Evolutionary conservation across 2,329 filamentous ascomycete genomes (phyloP).

Genomic region (Iodosphaeria phyllophila): DNA sequence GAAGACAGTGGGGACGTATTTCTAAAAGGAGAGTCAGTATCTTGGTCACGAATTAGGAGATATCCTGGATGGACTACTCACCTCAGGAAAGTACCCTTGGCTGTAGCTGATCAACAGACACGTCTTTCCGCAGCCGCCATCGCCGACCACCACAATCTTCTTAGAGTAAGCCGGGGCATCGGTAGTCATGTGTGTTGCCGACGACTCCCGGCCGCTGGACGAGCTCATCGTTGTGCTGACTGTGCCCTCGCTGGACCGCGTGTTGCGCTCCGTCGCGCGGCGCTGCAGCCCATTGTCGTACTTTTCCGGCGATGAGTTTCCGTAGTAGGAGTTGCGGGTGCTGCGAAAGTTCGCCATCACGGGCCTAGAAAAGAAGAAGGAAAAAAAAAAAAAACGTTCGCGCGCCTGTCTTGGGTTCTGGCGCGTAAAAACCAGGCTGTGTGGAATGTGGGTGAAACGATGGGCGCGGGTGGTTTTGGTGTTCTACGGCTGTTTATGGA

Average conservation of each 20-base stretch:
- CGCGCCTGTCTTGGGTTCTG: too few relatives aligned
- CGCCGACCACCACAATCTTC: slow-evolving; percentile 97
- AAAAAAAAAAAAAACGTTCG: too few relatives aligned
- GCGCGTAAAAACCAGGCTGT: too few relatives aligned
- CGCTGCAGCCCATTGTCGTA: slow-evolving; percentile 20
- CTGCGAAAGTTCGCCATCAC: slow-evolving; percentile 32
- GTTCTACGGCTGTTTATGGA: too few relatives aligned
- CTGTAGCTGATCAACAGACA: slow-evolving; percentile 97
- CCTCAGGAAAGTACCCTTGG: slow-evolving; percentile 97
- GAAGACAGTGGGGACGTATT: slow-evolving; percentile 99
- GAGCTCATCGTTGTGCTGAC: slow-evolving; percentile 70
- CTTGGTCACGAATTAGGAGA: slow-evolving; percentile 2
- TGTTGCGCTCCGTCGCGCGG: slow-evolving; percentile 24
- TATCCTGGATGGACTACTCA: slow-evolving; percentile 21
- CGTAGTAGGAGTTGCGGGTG: slow-evolving; percentile 36
- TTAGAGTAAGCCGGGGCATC: slow-evolving; percentile 90
- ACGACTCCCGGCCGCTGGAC: slow-evolving; percentile 57
- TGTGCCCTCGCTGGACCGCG: slow-evolving; percentile 71
- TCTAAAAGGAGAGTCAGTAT: slow-evolving; percentile 38
- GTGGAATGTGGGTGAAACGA: too few relatives aligned
- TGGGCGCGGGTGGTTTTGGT: too few relatives aligned
- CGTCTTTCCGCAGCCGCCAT: slow-evolving; percentile 96
- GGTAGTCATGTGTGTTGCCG: slow-evolving; percentile 70
- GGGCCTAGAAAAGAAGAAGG: too few relatives aligned
- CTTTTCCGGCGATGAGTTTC: slow-evolving; percentile 13